phyloP scores from a whole-genome alignment of 2,329 filamentous ascomycete species.

The Phialophora tarda region DNA sequence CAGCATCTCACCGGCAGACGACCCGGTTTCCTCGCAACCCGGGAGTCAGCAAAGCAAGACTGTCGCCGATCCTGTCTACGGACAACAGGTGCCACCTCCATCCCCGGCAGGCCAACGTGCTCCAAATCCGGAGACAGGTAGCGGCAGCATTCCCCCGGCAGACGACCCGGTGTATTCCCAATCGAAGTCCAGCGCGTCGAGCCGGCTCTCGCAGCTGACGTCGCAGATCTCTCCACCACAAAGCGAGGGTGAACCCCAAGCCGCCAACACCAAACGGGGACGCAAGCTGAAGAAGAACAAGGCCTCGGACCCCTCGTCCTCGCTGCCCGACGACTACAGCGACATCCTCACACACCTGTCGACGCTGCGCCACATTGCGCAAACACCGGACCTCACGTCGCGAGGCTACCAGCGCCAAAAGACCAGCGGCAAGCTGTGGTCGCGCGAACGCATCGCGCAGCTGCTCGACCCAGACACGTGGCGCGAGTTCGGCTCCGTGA shows the following conservation, averaged over 20 bases:
- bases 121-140: not conserved
- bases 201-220: too few relatives aligned
- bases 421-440: conserved; percentile 69
- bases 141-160: not conserved
- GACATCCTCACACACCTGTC: conserved; percentile 64
- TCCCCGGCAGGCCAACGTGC: too few relatives aligned
- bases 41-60: not conserved
- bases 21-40: conserved; percentile 23
- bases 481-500: conserved; percentile 65
- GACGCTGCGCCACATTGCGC: conserved; percentile 58
- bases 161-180: conserved; percentile 23
- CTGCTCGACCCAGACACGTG: conserved; percentile 63
- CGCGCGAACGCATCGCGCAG: conserved; percentile 64
- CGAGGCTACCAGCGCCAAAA: conserved; percentile 67
- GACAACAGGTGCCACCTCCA: not conserved
- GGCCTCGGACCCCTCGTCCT: conserved; percentile 8
- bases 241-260: conserved; percentile 20
- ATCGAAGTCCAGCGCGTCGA: not conserved
- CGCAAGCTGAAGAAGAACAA: conserved; percentile 31
- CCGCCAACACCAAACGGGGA: conserved; percentile 44
- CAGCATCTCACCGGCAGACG: conserved; percentile 1
- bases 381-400: conserved; percentile 60
- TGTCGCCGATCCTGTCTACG: not conserved
- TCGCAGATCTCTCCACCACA: conserved; percentile 45
- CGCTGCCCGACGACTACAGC: conserved; percentile 64